Evolutionary conservation across 2,329 filamentous ascomycete species (phyloP).

Genomic region (Penicillium palitans): DNA sequence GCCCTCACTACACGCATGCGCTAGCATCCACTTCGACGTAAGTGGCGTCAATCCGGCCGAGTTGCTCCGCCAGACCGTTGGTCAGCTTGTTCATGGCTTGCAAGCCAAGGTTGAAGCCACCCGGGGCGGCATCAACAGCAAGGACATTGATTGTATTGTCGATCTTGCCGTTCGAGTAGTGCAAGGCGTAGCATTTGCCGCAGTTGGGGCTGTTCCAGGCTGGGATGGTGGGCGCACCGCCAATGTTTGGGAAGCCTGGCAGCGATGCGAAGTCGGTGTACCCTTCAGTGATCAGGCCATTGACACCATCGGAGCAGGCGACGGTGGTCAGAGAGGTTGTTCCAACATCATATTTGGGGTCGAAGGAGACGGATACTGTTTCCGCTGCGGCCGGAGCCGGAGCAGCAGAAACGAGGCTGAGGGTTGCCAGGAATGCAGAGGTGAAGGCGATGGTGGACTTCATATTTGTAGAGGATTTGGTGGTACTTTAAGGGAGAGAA

Average conservation of each 20-base stretch:
- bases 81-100: slow-evolving; percentile 53
- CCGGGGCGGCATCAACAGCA: slow-evolving; percentile 48
- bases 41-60: slow-evolving; percentile 45
- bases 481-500: background rate
- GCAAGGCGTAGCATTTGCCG: slow-evolving; percentile 55
- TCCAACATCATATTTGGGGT: slow-evolving; percentile 67
- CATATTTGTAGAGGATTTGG: slow-evolving; percentile 20
- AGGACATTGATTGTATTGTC: slow-evolving; percentile 49
- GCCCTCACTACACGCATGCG: slow-evolving; percentile 15
- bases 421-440: slow-evolving; percentile 23
- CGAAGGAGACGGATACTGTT: slow-evolving; percentile 63
- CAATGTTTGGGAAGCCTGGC: slow-evolving; percentile 51
- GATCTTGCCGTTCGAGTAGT: slow-evolving; percentile 44
- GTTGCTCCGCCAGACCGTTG: slow-evolving; percentile 43
- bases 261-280: slow-evolving; percentile 46
- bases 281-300: slow-evolving; percentile 36
- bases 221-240: slow-evolving; percentile 50
- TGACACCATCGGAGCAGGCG: slow-evolving; percentile 39
- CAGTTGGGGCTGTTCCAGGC: slow-evolving; percentile 52
- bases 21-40: slow-evolving; percentile 27
- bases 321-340: slow-evolving; percentile 57
- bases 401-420: slow-evolving; percentile 27
- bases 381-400: slow-evolving; percentile 19
- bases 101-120: slow-evolving; percentile 53
- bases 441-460: slow-evolving; percentile 25